phyloP scores from a whole-genome alignment of 345 rosid genomes.

The Melaleuca quinquenervia region DNA sequence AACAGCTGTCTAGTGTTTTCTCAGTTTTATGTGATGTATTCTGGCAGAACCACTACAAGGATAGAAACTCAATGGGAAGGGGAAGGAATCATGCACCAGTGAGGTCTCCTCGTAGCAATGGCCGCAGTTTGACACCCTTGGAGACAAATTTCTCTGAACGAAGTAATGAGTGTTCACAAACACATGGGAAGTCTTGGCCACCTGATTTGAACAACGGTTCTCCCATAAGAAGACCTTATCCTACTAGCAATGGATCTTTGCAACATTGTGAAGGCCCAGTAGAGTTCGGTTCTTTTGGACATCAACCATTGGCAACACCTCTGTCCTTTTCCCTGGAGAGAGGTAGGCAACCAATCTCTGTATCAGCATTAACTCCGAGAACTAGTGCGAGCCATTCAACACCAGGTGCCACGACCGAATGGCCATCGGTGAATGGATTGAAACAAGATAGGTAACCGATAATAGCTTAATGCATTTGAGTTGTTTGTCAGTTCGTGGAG shows the following conservation, averaged over 20 bases:
- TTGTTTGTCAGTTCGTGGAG: background rate
- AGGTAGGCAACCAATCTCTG: conserved; percentile 12
- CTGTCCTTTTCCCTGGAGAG: conserved; percentile 4
- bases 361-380: conserved; percentile 11
- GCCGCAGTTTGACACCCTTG: conserved; percentile 13
- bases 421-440: conserved; percentile 10
- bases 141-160: conserved; percentile 37
- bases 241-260: conserved; percentile 34
- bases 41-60: conserved; percentile 76
- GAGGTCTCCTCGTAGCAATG: conserved; percentile 55
- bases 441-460: conserved; percentile 44
- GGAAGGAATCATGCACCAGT: conserved; percentile 39
- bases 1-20: background rate
- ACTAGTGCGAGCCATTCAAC: conserved; percentile 5
- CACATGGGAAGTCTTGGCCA: conserved; percentile 25
- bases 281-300: conserved; percentile 36
- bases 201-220: conserved; percentile 29
- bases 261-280: conserved; percentile 22
- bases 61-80: conserved; percentile 28
- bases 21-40: conserved; percentile 6
- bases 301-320: conserved; percentile 4
- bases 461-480: background rate
- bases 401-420: background rate
- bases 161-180: conserved; percentile 24
- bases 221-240: conserved; percentile 17